Base-by-base conservation (phyloP, 2,329 filamentous ascomycete genomes). In the Teratosphaeria pseudoeucalypti region DNA sequence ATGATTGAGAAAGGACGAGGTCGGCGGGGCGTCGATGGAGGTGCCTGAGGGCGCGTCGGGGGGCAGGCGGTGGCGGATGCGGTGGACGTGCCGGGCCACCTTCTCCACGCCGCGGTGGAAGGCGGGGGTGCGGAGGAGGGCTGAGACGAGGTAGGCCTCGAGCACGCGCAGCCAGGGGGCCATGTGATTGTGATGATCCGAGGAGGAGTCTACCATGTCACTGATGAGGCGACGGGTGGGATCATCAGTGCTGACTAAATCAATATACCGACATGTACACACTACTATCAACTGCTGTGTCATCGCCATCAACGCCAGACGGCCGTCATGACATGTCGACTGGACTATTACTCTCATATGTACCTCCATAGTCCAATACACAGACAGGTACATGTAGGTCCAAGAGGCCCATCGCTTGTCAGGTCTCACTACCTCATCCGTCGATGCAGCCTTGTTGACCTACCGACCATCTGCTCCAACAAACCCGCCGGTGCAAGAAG, bases 51-150 rank as follows among this genome's bases (percentile, higher is more conserved):
- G 75, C 66, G 78, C 79, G 64, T 74, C 75, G 11, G 71, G 76
- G 60, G 81, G 78, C 53, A 78, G 77, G 55, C 78, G 79, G 61
- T 79, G 71, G 19, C 71, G 70, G 14, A 80, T 65, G 34, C 73
- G 69, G 62, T 78, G 74, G 60, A 80, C 74, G 59, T 71, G 71
- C 61, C 73, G 74, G 55, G 83, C 81, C 12, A 80, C 74, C 59
- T 75, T 76, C 27, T 79, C 76, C 19, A 84, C 79, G 29, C 67
- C 74, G 58, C 77, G 75, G 65, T 84, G 82, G 73, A 84, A 85
- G 39, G 75, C 69, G 2, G 80, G 80, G 58, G 79, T 82, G 57
- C 73, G 72, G 52, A 84, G 75, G 58, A 85, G 77, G 75, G 81
- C 67, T 49, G 68, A 63, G 9, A 66, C 68, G 56, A 63, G 60